These are phyloP conservation scores for Colletotrichum sp. DNA, from an alignment of 2,329 filamentous ascomycete species.

Conservation along the genomic window DNA sequence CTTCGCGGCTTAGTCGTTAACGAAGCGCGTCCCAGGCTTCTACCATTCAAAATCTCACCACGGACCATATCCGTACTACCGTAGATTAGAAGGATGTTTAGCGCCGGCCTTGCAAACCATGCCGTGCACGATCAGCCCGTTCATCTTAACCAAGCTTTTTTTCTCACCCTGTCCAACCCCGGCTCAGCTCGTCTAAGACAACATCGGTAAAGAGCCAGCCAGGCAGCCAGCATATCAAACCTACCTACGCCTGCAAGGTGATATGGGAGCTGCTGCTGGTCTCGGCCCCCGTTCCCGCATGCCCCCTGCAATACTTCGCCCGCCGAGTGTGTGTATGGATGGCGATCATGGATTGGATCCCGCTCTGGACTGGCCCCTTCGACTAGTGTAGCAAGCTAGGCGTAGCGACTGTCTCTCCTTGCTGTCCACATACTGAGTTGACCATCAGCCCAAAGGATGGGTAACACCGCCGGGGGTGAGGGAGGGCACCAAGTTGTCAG, in stretches of 20 bases:
- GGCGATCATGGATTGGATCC: conserved; percentile 1
- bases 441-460: conserved; percentile 8
- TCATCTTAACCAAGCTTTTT: background rate
- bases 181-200: background rate
- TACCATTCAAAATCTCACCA: background rate
- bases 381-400: background rate
- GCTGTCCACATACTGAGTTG: background rate
- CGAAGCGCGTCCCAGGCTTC: background rate
- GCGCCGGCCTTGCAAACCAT: background rate
- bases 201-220: background rate
- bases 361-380: background rate
- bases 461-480: background rate
- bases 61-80: background rate
- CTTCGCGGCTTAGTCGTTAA: background rate
- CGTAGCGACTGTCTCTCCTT: background rate
- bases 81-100: background rate
- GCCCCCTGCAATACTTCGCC: background rate
- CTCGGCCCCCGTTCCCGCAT: background rate
- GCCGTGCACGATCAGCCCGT: background rate
- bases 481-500: background rate
- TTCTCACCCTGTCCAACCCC: background rate
- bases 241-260: background rate
- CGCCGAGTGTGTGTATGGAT: background rate
- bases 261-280: background rate
- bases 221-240: background rate